phyloP scores from a whole-genome alignment of 106 monocot species.

The Apostasia ramifera region DNA sequence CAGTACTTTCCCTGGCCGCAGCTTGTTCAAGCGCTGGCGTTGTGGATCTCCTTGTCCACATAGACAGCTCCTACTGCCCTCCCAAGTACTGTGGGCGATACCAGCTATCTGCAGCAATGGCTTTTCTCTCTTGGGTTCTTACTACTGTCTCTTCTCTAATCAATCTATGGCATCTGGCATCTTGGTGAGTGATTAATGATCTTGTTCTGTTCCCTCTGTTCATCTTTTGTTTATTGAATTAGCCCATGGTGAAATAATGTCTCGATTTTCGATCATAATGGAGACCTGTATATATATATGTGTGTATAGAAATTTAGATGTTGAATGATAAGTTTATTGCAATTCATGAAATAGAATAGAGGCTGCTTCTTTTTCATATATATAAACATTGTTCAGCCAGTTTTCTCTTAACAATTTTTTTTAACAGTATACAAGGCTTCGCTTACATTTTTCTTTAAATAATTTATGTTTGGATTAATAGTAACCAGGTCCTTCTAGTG shows the following conservation, averaged over 20 bases:
- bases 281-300: constrained; percentile 3
- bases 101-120: constrained; percentile 76
- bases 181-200: constrained; percentile 28
- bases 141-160: constrained; percentile 56
- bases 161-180: constrained; percentile 73
- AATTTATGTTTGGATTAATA: too few species aligned
- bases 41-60: constrained; percentile 44
- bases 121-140: constrained; percentile 84
- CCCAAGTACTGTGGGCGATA: constrained; percentile 63
- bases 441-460: too few species aligned
- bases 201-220: not conserved
- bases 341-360: not conserved
- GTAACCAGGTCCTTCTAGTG: too few species aligned
- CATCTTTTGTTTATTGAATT: constrained; percentile 3
- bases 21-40: constrained; percentile 61
- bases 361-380: too few species aligned
- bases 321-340: not conserved
- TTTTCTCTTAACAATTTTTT: too few species aligned
- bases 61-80: constrained; percentile 32
- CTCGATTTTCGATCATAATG: not conserved
- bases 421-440: too few species aligned
- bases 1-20: constrained; percentile 66
- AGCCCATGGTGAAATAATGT: not conserved
- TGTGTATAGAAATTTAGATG: too few species aligned
- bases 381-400: too few species aligned